Percentiles rank a stretch among this genome's conserved stretches.
phyloP scores from a whole-genome alignment of 1,139 yeast genomes.

The Pichia sp. region DNA sequence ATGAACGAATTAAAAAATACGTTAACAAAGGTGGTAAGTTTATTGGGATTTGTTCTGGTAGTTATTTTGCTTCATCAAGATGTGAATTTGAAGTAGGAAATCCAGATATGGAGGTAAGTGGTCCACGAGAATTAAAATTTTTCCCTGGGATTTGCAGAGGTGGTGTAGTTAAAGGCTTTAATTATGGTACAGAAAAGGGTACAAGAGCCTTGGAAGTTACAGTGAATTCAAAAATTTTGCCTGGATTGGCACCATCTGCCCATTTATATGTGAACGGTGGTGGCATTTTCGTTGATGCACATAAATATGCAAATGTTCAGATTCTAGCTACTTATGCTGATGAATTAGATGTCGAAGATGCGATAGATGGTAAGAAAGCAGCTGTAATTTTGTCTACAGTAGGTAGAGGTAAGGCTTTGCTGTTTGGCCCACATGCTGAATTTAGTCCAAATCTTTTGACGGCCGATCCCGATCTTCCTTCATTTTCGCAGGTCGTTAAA shows the following conservation, averaged over 20 bases:
- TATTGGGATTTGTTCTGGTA: constrained; percentile 96
- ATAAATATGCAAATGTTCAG: constrained; percentile 50
- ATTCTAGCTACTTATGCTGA: constrained; percentile 64
- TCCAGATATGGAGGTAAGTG: constrained; percentile 68
- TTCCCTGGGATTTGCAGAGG: constrained; percentile 84
- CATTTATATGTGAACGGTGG: constrained; percentile 79
- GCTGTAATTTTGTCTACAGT: constrained; percentile 61
- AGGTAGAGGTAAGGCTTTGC: constrained; percentile 70
- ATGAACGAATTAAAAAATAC: constrained; percentile 50
- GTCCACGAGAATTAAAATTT: constrained; percentile 72
- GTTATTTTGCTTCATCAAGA: constrained; percentile 68
- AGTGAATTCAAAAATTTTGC: constrained; percentile 31
- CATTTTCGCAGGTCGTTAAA: constrained; percentile 35
- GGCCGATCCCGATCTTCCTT: constrained; percentile 28
- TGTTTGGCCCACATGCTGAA: constrained; percentile 93
- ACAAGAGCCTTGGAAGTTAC: constrained; percentile 52
- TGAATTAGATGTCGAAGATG: constrained; percentile 39
- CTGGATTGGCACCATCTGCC: constrained; percentile 20
- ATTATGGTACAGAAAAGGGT: constrained; percentile 70
- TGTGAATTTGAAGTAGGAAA: constrained; percentile 83
- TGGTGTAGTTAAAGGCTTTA: constrained; percentile 73
- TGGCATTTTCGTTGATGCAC: constrained; percentile 73
- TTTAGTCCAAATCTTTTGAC: constrained; percentile 53
- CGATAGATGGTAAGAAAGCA: constrained; percentile 36
- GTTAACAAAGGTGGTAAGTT: constrained; percentile 76